A percentile compares a stretch with the other conserved stretches of the same genome.
These are phyloP conservation scores for Psilocybe tampanensis DNA, from an alignment of 768 basidiomycete genomes.

Conservation along the genomic window DNA sequence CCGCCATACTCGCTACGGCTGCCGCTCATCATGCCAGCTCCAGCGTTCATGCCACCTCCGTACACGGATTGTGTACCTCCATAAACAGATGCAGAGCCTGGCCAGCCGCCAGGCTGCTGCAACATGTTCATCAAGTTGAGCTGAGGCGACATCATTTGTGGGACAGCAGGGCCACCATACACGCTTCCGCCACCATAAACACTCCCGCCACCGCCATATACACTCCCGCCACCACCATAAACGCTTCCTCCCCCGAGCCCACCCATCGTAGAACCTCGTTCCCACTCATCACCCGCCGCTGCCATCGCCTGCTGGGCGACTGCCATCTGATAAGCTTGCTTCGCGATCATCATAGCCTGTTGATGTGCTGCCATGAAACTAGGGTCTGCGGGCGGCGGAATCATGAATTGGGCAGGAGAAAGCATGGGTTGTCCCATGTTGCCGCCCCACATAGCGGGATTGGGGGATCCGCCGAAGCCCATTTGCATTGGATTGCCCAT, in stretches of 20 bases:
- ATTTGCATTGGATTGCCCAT: slow-evolving; percentile 38
- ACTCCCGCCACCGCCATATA: slow-evolving; percentile 43
- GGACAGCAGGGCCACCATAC: slow-evolving; percentile 19
- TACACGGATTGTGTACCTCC: slow-evolving; percentile 60
- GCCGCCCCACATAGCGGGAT: slow-evolving; percentile 16
- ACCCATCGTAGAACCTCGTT: slow-evolving; percentile 67
- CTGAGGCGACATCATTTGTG: slow-evolving; percentile 33
- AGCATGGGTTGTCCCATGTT: slow-evolving; percentile 34
- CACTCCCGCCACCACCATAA: slow-evolving; percentile 40
- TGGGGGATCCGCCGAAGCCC: slow-evolving; percentile 24
- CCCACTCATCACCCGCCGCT: slow-evolving; percentile 90
- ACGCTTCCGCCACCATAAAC: slow-evolving; percentile 23
- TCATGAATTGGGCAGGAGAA: slow-evolving; percentile 46
- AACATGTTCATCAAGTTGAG: slow-evolving; percentile 43
- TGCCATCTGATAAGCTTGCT: slow-evolving; percentile 89
- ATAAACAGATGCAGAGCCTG: slow-evolving; percentile 43
- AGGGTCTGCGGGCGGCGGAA: slow-evolving; percentile 52
- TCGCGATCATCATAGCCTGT: slow-evolving; percentile 84
- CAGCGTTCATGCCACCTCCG: slow-evolving; percentile 23
- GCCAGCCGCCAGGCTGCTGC: slow-evolving; percentile 46
- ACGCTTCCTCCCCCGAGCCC: slow-evolving; percentile 39
- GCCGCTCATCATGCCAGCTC: slow-evolving; percentile 40
- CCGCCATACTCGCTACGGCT: slow-evolving; percentile 71
- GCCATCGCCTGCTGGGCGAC: slow-evolving; percentile 91
- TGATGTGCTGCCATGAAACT: slow-evolving; percentile 75